Evolutionary conservation across 306 rosid genomes (phyloP), one percentile per base, ranked within the genome.

Genomic region (Pyrus communis): DNA sequence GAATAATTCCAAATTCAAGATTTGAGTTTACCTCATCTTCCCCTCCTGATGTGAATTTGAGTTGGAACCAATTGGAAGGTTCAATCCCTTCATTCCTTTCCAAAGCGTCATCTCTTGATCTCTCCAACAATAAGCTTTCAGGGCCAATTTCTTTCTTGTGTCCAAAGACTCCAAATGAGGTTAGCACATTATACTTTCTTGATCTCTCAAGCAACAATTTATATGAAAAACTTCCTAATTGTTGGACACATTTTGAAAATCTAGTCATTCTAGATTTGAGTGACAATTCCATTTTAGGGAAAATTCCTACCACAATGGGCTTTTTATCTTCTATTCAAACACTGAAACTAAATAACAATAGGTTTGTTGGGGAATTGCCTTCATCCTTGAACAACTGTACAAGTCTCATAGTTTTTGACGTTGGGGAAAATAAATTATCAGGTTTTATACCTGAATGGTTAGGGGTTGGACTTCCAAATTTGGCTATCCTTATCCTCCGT

Each of bases 401-500:
- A 0, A 40, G 1, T 0, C 58, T 83, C 7, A 3, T 0, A 11
- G 18, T 49, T 14, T 0, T 83, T 40, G 79, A 83, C 68, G 40
- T 83, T 4, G 74, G 35, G 6, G 67, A 43, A 15, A 76, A 79
- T 57, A 12, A 23, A 3, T 68, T 83, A 2, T 76, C 21, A 4
- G 59, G 77, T 0, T 2, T 10, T 1, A 45, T 83, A 18, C 76
- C 86, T 7, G 0, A 11, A 1, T 75, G 81, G 81, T 6, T 79
- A 6, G 77, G 82, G 2, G 13, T 23, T 12, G 10, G 73, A 3
- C 12, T 79, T 14, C 2, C 11, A 18, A 51, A 30, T 11, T 14
- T 83, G 69, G 63, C 21, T 14, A 15, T 83, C 59, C 71, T 79
- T 0, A 46, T 78, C 14, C 70, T 83, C 0, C 23, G 27, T 0